A percentile compares a stretch with the other conserved stretches of the same genome.
phyloP scores from a whole-genome alignment of 192 early-diverging fungal genomes.

The Gaertneriomyces sp. region DNA sequence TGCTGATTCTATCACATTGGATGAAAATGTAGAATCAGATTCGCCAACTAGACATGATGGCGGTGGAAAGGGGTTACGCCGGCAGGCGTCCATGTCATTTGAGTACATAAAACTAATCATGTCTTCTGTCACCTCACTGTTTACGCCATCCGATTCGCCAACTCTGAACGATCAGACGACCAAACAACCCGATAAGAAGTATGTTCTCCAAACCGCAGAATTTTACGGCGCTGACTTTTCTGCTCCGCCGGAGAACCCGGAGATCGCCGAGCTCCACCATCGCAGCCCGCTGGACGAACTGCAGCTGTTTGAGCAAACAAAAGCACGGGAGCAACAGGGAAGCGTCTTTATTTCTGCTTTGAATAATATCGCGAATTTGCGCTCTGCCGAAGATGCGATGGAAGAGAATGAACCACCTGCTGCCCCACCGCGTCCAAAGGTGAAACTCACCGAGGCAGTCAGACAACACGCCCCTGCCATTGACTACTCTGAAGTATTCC shows the following conservation, averaged over 20 bases:
- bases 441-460: constrained; percentile 13
- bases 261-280: constrained; percentile 9
- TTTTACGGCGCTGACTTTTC: constrained; percentile 45
- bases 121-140: constrained; percentile 15
- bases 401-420: background rate
- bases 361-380: constrained; percentile 11
- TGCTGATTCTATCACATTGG: background rate
- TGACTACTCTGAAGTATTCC: constrained; percentile 44
- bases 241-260: constrained; percentile 15
- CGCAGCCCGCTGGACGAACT: constrained; percentile 5
- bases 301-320: constrained; percentile 14
- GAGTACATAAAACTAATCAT: constrained; percentile 4
- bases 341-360: constrained; percentile 40
- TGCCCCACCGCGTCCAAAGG: background rate
- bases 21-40: background rate
- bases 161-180: constrained; percentile 1
- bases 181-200: constrained; percentile 16
- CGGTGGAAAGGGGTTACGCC: background rate
- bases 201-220: constrained; percentile 32
- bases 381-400: constrained; percentile 1
- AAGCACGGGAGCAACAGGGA: constrained; percentile 24
- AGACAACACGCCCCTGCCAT: constrained; percentile 24
- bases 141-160: background rate
- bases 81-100: constrained; percentile 1
- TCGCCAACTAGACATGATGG: background rate